Evolutionary conservation across 2,329 filamentous ascomycete species (phyloP).

Genomic region (Fusarium sp.): DNA sequence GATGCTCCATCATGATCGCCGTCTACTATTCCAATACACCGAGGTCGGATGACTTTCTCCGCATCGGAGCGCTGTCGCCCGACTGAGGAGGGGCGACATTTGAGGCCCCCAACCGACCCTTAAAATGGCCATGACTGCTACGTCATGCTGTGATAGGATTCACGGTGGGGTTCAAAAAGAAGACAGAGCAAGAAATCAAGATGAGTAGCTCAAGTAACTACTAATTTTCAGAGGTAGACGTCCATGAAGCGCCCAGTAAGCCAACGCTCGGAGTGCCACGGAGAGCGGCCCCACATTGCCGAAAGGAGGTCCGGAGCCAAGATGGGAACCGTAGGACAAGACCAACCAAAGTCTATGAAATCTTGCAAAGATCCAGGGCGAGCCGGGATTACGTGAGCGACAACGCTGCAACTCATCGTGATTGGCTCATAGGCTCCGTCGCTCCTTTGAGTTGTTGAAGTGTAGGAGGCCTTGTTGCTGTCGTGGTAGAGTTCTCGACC

Average conservation of each 20-base stretch:
- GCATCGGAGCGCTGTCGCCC: slow-evolving; percentile 26
- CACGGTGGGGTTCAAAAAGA: no score
- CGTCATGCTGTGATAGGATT: no score
- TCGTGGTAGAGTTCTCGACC: background rate
- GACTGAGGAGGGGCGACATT: slow-evolving; percentile 13
- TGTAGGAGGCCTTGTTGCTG: background rate
- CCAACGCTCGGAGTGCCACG: background rate
- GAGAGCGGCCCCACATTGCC: background rate
- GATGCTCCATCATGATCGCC: background rate
- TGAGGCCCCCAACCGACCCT: no score
- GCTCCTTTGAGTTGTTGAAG: background rate
- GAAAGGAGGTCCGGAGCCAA: background rate
- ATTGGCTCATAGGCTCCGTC: background rate
- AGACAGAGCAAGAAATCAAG: no score
- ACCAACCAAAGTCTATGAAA: background rate
- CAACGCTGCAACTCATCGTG: no score
- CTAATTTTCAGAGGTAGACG: no score
- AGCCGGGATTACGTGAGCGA: background rate
- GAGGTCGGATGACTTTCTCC: slow-evolving; percentile 19
- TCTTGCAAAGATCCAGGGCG: background rate
- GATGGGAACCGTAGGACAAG: background rate
- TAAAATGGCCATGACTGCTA: background rate
- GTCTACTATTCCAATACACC: background rate
- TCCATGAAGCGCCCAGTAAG: background rate
- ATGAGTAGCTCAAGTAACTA: no score